Evolutionary conservation across 139 green algal genomes (phyloP), one percentile per base, ranked within the genome.

Genomic region (Auxenochlorella pyrenoidosa): DNA sequence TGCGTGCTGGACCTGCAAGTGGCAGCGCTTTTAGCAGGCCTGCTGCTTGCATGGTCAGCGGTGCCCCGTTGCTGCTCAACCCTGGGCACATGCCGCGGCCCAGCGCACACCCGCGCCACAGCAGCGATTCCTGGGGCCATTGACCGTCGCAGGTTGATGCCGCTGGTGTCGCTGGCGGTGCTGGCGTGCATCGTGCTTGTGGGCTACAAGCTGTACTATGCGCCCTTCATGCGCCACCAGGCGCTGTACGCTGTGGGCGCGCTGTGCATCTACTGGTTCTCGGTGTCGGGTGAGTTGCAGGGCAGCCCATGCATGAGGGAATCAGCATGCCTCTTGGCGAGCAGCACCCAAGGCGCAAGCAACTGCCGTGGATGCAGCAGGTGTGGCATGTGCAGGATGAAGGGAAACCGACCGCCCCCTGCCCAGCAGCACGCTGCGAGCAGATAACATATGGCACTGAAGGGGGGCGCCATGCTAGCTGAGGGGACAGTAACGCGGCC

Each of bases 221-320:
- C 86, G 3, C 59, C 88, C 40, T 85, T 94, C 40, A 87, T 96
- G 88, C 90, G 91, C 59, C 88, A 90, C 34, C 44, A 82, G 71
- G 43, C 75, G 2, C 70, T 96, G 22, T 97, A 92, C 84, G 78
- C 75, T 0, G 12, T 91, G 16, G 90, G 88, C 44, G 80, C 88
- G 0, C 75, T 97, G 26, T 85, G 89, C 21, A 80, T 97, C 16
- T 96, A 90, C 71, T 96, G 92, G 92, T 96, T 95, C 54, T 92
- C 90, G 0, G 88, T 92, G 6, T 95, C 90, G 13, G 88, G 86
- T 80, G 77, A 40, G 85, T n/a, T 26, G 60, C 4, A 12, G n/a
- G 66, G 66, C 63, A 32, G 26, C 63, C 8, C 63, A 72, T 13
- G 8, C 63, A 34, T 44, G 70, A 54, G 47, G 10, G 47, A 10